Percentiles rank a stretch among this genome's conserved stretches.
These are phyloP conservation scores for Tetrapisispora taiwanensis DNA, from an alignment of 805 yeast species.

Conservation along the genomic window DNA sequence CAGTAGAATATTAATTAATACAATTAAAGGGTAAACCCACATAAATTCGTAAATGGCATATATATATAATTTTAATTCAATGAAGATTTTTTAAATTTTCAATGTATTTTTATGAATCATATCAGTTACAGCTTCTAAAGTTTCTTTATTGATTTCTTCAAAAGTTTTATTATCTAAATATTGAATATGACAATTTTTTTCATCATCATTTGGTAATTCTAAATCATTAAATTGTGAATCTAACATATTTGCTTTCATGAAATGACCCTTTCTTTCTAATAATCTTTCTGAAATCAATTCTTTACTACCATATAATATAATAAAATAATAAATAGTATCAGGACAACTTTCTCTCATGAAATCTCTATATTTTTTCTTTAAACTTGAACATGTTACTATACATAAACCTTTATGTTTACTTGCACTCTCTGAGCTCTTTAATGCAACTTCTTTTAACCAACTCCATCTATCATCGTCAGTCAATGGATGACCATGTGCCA, in stretches of 20 bases:
- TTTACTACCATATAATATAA: slow-evolving; percentile 57
- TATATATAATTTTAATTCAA: too few relatives aligned
- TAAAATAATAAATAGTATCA: slow-evolving; percentile 40
- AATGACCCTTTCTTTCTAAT: slow-evolving; percentile 59
- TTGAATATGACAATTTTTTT: slow-evolving; percentile 23
- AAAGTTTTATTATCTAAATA: slow-evolving; percentile 22
- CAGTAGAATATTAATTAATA: background rate
- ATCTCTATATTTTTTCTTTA: slow-evolving; percentile 67
- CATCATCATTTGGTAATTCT: slow-evolving; percentile 52
- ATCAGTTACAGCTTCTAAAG: background rate
- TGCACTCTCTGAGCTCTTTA: slow-evolving; percentile 33
- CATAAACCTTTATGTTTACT: slow-evolving; percentile 23
- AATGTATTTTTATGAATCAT: background rate
- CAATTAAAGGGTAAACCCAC: too few relatives aligned
- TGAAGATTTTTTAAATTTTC: too few relatives aligned
- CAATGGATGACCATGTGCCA: slow-evolving; percentile 72
- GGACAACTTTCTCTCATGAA: slow-evolving; percentile 34
- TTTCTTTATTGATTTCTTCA: slow-evolving; percentile 12
- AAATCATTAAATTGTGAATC: slow-evolving; percentile 64
- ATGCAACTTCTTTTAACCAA: slow-evolving; percentile 58
- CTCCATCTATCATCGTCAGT: slow-evolving; percentile 88
- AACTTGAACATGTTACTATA: slow-evolving; percentile 76
- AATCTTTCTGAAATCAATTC: slow-evolving; percentile 57
- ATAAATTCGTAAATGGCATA: too few relatives aligned
- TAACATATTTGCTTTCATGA: slow-evolving; percentile 81